Evolutionary conservation across 495 filamentous ascomycete genomes (phyloP).

Genomic region (Tuber borchii): DNA sequence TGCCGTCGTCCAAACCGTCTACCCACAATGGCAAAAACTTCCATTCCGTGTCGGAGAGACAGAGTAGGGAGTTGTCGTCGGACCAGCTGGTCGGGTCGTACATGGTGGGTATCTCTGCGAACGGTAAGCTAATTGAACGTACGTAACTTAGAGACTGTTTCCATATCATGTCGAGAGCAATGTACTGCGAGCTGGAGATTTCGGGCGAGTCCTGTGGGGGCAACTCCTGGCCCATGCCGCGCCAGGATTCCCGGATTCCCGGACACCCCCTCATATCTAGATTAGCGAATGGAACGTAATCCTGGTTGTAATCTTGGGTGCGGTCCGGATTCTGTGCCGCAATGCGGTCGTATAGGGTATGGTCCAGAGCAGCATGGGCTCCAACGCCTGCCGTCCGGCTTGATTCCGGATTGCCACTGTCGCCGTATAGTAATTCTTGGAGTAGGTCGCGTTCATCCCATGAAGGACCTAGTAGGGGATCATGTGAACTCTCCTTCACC

Average conservation of each 20-base stretch:
- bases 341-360: not conserved
- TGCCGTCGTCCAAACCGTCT: conserved; percentile 52
- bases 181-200: not conserved
- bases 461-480: not conserved
- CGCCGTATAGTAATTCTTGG: not conserved
- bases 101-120: conserved; percentile 21
- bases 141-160: conserved; percentile 14
- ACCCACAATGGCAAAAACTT: conserved; percentile 54
- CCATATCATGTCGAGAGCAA: conserved; percentile 12
- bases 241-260: not conserved
- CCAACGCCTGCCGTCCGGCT: not conserved
- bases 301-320: not conserved
- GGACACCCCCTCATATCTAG: not conserved
- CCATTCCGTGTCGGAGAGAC: conserved; percentile 49
- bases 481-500: not conserved
- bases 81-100: conserved; percentile 14
- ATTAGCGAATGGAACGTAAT: not conserved
- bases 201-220: not conserved
- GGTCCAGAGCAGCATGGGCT: not conserved
- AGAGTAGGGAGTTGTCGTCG: conserved; percentile 41
- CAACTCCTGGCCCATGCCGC: not conserved
- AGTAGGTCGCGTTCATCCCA: not conserved
- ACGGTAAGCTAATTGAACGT: not conserved
- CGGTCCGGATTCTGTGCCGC: not conserved
- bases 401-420: not conserved